These are phyloP conservation scores for Suhomyces tanzawaensis DNA, from an alignment of 805 yeast genomes.

Conservation along the genomic window DNA sequence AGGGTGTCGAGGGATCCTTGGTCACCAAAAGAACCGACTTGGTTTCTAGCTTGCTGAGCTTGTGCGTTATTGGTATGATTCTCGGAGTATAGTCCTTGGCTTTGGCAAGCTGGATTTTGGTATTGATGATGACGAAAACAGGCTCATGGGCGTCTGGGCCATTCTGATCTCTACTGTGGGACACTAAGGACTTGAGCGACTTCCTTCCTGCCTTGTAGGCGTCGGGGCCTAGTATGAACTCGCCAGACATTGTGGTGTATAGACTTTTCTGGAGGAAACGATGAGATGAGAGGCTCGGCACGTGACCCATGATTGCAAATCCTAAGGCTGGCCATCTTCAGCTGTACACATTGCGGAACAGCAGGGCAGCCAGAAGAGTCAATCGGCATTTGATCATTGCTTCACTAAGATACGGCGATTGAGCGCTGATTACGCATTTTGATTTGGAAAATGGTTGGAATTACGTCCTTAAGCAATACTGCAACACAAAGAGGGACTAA, in stretches of 20 bases:
- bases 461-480: too few species aligned
- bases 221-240: slow-evolving; percentile 17
- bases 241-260: slow-evolving; percentile 2
- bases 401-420: too few species aligned
- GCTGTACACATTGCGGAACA: too few species aligned
- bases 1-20: slow-evolving; percentile 67
- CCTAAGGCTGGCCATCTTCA: too few species aligned
- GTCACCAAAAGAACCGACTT: slow-evolving; percentile 61
- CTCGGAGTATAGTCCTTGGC: slow-evolving; percentile 53
- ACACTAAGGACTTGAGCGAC: slow-evolving; percentile 14
- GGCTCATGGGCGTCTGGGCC: slow-evolving; percentile 26
- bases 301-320: too few species aligned
- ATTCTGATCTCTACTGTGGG: slow-evolving; percentile 14
- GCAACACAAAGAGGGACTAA: too few species aligned
- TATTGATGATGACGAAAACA: slow-evolving; percentile 46
- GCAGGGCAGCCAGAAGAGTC: too few species aligned
- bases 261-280: neutral
- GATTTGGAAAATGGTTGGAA: too few species aligned
- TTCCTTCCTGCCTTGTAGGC: slow-evolving; percentile 11
- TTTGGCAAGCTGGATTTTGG: slow-evolving; percentile 42
- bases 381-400: too few species aligned
- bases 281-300: neutral
- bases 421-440: too few species aligned
- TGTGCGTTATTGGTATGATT: slow-evolving; percentile 55
- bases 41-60: slow-evolving; percentile 48